A percentile compares a stretch with the other conserved stretches of the same genome.
These are phyloP conservation scores for Dimargaris cristalligena DNA, from an alignment of 192 early-diverging fungal species.

Conservation along the genomic window DNA sequence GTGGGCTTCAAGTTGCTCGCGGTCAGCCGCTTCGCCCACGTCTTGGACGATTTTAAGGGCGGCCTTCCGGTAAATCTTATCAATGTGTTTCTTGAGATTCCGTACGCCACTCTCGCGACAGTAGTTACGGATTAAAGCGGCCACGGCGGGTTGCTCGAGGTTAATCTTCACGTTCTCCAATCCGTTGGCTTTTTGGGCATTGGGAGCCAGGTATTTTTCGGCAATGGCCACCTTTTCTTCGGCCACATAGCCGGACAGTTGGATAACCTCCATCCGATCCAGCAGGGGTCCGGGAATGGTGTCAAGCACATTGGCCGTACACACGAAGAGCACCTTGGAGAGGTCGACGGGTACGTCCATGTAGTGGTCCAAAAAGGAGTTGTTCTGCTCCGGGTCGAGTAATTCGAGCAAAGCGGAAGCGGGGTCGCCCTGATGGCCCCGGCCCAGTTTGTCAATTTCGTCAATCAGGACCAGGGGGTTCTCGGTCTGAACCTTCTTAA, in stretches of 20 bases:
- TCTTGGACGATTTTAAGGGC: conserved; percentile 71
- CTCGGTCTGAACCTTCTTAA: conserved; percentile 98
- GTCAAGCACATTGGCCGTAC: conserved; percentile 93
- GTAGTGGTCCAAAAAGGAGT: conserved; percentile 96
- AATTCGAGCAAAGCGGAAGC: conserved; percentile 92
- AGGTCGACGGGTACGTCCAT: conserved; percentile 98
- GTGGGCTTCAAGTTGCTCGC: background rate
- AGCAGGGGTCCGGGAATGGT: conserved; percentile 96
- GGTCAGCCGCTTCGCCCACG: conserved; percentile 19
- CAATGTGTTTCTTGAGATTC: conserved; percentile 96
- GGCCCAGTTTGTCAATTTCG: conserved; percentile 97
- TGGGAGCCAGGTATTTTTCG: conserved; percentile 75
- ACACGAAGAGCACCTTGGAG: conserved; percentile 97
- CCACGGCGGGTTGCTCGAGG: conserved; percentile 60
- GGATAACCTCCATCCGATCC: conserved; percentile 98
- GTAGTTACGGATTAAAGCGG: conserved; percentile 72
- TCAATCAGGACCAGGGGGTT: conserved; percentile 96
- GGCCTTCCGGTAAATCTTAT: conserved; percentile 96
- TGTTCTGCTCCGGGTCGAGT: conserved; percentile 96
- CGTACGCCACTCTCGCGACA: conserved; percentile 96
- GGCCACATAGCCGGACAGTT: conserved; percentile 76
- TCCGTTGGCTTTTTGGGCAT: conserved; percentile 66
- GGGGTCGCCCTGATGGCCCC: conserved; percentile 95
- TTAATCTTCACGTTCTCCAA: conserved; percentile 52
- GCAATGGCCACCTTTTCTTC: conserved; percentile 92